Conservation (phyloP, 108 stramenopile genomes). For the Nitzschia putrida region DNA sequence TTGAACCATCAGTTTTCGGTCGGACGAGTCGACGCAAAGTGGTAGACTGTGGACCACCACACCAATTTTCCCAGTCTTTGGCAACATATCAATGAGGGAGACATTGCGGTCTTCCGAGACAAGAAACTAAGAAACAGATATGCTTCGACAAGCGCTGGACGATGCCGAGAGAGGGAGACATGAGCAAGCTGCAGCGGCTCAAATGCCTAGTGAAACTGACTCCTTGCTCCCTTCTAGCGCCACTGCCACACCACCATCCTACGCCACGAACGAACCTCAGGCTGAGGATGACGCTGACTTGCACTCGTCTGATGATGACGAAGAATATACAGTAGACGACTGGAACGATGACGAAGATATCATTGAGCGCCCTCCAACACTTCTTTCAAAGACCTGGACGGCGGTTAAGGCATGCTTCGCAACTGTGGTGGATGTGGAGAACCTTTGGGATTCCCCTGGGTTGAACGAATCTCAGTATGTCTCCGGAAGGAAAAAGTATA, state of each 20-base stretch:
- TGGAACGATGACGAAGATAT: slow-evolving; percentile 18
- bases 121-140: background rate
- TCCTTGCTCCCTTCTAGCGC: background rate
- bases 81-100: background rate
- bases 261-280: background rate
- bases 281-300: slow-evolving; percentile 18
- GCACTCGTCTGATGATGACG: slow-evolving; percentile 29
- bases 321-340: slow-evolving; percentile 19
- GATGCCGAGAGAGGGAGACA: slow-evolving; percentile 10
- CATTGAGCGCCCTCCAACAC: background rate
- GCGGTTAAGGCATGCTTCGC: slow-evolving; percentile 38
- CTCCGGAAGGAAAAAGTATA: slow-evolving; percentile 48
- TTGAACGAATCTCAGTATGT: slow-evolving; percentile 11
- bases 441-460: slow-evolving; percentile 73
- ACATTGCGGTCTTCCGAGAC: background rate
- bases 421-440: slow-evolving; percentile 71
- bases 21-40: too few species aligned
- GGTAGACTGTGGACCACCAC: too few species aligned
- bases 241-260: background rate
- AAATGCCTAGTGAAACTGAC: slow-evolving; percentile 5
- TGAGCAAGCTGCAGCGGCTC: background rate
- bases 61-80: too few species aligned
- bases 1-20: too few species aligned
- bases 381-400: slow-evolving; percentile 10
- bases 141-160: slow-evolving; percentile 26